A percentile compares a stretch with the other conserved stretches of the same genome.
Conservation (phyloP, 2,329 filamentous ascomycete genomes). For the Pseudocercospora crystallina region DNA sequence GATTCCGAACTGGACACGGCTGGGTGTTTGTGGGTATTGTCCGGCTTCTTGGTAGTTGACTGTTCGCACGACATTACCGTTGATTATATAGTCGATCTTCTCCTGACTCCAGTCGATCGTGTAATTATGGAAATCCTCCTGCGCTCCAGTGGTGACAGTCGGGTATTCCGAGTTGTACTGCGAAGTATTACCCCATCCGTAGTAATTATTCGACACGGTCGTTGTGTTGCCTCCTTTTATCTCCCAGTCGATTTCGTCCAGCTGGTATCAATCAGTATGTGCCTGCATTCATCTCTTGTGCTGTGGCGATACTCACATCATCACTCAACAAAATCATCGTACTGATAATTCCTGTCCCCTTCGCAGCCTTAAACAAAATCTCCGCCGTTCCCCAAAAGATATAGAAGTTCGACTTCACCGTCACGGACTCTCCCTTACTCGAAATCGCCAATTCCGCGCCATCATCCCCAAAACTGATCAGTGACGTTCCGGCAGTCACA, state of each 20-base stretch:
- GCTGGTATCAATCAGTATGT: slow-evolving; percentile 18
- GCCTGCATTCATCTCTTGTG: too few relatives aligned
- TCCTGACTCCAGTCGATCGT: slow-evolving; percentile 70
- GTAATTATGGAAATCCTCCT: slow-evolving; percentile 65
- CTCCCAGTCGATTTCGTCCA: slow-evolving; percentile 89
- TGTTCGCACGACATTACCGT: slow-evolving; percentile 65
- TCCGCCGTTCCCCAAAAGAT: slow-evolving; percentile 84
- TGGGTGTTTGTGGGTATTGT: slow-evolving; percentile 71
- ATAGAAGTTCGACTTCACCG: slow-evolving; percentile 75
- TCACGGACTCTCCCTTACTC: slow-evolving; percentile 71
- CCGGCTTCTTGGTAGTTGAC: slow-evolving; percentile 44
- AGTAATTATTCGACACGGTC: slow-evolving; percentile 70
- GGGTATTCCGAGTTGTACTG: slow-evolving; percentile 64
- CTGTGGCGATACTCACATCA: slow-evolving; percentile 41
- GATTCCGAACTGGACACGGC: slow-evolving; percentile 66
- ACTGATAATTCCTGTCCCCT: slow-evolving; percentile 74
- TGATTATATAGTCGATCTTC: slow-evolving; percentile 66
- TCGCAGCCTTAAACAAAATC: slow-evolving; percentile 72
- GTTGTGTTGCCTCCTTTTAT: slow-evolving; percentile 68
- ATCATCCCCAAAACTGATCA: slow-evolving; percentile 54
- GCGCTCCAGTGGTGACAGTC: slow-evolving; percentile 52
- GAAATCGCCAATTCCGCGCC: slow-evolving; percentile 71
- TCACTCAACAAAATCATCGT: slow-evolving; percentile 81
- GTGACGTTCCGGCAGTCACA: slow-evolving; percentile 64
- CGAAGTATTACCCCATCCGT: slow-evolving; percentile 68